Evolutionary conservation across 371 early-diverging fungal species (phyloP).

Genomic region (Blastocladiella emersonii): DNA sequence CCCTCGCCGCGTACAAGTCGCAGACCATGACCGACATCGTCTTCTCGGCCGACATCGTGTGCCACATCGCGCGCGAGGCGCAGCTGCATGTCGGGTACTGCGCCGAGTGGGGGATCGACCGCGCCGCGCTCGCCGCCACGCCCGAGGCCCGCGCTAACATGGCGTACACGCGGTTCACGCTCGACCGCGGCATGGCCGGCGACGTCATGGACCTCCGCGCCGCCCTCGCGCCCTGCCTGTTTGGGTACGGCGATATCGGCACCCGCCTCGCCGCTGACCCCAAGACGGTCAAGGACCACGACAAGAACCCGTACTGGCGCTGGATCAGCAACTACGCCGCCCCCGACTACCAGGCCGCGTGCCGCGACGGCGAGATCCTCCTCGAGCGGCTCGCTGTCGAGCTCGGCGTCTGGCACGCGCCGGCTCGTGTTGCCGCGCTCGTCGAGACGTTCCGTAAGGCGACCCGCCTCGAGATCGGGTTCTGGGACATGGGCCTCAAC

Average conservation of each 20-base stretch:
- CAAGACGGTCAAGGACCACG: conserved; percentile 37
- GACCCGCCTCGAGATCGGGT: conserved; percentile 46
- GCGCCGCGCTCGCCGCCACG: conserved; percentile 45
- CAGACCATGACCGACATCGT: conserved; percentile 22
- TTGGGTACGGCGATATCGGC: conserved; percentile 73
- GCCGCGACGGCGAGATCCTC: conserved; percentile 38
- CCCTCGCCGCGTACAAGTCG: conserved; percentile 62
- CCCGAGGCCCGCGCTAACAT: conserved; percentile 56
- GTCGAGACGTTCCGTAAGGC: conserved; percentile 55
- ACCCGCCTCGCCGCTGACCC: conserved; percentile 45
- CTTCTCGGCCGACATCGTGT: conserved; percentile 38
- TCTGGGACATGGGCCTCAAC: conserved; percentile 49
- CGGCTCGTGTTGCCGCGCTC: conserved; percentile 38
- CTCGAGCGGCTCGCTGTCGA: conserved; percentile 20
- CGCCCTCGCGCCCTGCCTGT: conserved; percentile 63
- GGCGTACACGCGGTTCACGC: conserved; percentile 67
- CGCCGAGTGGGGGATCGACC: conserved; percentile 49
- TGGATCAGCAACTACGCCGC: conserved; percentile 64
- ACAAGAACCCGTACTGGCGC: conserved; percentile 63
- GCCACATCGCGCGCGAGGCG: conserved; percentile 44
- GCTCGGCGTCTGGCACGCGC: conserved; percentile 31
- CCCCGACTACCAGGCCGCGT: conserved; percentile 49
- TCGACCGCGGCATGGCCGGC: conserved; percentile 60
- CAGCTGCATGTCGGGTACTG: conserved; percentile 56
- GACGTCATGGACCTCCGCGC: conserved; percentile 56